phyloP scores from a whole-genome alignment of 495 filamentous ascomycete genomes.

The Podospora pseudocomata region DNA sequence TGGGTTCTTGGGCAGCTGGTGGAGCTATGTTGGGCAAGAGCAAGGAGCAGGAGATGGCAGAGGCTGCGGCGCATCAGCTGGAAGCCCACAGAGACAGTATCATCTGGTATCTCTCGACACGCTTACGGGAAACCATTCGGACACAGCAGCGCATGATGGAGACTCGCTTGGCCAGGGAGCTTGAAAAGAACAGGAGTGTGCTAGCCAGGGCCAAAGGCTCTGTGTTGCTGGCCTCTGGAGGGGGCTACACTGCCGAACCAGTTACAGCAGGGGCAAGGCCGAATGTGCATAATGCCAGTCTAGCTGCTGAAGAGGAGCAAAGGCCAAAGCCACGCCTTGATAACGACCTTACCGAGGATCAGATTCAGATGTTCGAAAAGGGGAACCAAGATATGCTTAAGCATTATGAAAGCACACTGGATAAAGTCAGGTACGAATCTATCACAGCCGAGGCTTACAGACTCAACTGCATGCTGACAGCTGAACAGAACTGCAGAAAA shows the following conservation, averaged over 20 bases:
- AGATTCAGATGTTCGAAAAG: constrained; percentile 86
- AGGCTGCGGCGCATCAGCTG: constrained; percentile 59
- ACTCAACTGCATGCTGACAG: background rate
- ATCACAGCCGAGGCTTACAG: background rate
- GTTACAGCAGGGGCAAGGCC: background rate
- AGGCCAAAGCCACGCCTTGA: constrained; percentile 43
- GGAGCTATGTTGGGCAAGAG: constrained; percentile 41
- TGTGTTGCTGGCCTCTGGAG: constrained; percentile 8
- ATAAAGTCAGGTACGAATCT: constrained; percentile 73
- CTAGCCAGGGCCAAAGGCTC: constrained; percentile 60
- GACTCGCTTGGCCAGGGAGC: constrained; percentile 71
- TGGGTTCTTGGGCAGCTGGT: constrained; percentile 74
- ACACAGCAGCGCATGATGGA: constrained; percentile 90
- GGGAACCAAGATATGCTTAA: constrained; percentile 91
- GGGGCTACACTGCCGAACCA: background rate
- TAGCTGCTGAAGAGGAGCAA: constrained; percentile 26
- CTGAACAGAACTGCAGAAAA: constrained; percentile 75
- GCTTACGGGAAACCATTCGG: constrained; percentile 68
- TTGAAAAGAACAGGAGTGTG: constrained; percentile 86
- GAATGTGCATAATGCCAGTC: constrained; percentile 13
- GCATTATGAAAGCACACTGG: constrained; percentile 85
- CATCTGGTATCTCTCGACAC: constrained; percentile 71
- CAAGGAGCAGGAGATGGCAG: constrained; percentile 63
- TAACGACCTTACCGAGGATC: constrained; percentile 68
- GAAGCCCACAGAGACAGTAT: constrained; percentile 71